Evolutionary conservation across 2,329 filamentous ascomycete species (phyloP), one percentile per base, ranked within the genome.

Genomic region (Exophiala sp.): DNA sequence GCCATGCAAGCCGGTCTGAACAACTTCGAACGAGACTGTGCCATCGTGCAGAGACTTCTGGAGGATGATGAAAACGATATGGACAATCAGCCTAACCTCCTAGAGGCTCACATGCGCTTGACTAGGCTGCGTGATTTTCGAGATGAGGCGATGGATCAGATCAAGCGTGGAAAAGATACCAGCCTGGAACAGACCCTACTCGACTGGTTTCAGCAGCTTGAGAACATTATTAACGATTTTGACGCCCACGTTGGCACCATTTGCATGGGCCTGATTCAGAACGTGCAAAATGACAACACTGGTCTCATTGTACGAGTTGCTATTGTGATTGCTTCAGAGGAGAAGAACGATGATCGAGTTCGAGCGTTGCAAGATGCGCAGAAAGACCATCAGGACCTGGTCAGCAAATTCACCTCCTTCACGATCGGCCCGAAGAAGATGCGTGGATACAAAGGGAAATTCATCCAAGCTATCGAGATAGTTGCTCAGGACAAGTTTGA

Each of bases 61-160:
- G 78, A 78, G 54, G 83, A 91, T 66, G 92, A 99, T 70, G 91
- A 96, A 67, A 79, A 84, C 58, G 89, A 96, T 69, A 78, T 84
- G 58, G 89, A 95, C 73, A 89, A 88, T 66, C 96, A 97, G 84
- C 89, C 90, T 6, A 96, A 97, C 70, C 74, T 99, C 48, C 78
- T 99, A 39, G 83, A 86, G 36, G 85, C 92, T 49, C 94, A 99
- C 74, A 95, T 92, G 78, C 90, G 92, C 68, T 82, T 99, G 64
- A 96, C 90, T 3, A 85, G 89, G 71, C 76, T 99, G 70, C 81
- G 94, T 58, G 95, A 99, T 70, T 95, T 99, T 61, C 84, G 91
- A 54, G 94, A 97, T 74, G 89, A 95, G 71, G 92, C 94, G 32
- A 91, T 97, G 82, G 91, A 96, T 67, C 94, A 99, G 79, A 96